Evolutionary conservation across 1,139 yeast genomes (phyloP).

Genomic region (Yamadazyma taylorii): DNA sequence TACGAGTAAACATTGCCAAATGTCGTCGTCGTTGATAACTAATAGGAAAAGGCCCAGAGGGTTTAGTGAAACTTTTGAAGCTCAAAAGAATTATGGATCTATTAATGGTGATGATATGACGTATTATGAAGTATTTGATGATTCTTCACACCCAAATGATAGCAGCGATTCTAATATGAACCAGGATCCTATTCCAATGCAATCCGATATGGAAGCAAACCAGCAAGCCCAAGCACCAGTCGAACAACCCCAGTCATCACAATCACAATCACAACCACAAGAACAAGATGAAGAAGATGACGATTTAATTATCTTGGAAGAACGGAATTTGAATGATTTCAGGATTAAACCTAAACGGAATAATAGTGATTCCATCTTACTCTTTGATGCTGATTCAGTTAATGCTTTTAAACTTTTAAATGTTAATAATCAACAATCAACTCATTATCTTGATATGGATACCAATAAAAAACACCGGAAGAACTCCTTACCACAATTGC

Average conservation of each 20-base stretch:
- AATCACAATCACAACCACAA: too few species aligned
- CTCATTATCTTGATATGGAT: conserved; percentile 12
- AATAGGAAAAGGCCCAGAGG: conserved; percentile 51
- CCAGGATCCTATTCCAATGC: conserved; percentile 3
- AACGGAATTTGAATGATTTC: conserved; percentile 26
- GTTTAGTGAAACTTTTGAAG: conserved; percentile 41
- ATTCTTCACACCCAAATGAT: conserved; percentile 5
- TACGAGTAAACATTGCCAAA: conserved; percentile 7
- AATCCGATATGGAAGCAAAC: too few species aligned
- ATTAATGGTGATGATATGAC: conserved; percentile 3
- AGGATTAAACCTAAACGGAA: conserved; percentile 27
- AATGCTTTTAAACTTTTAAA: conserved; percentile 49
- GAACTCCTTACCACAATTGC: conserved; percentile 69
- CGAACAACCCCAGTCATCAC: too few species aligned
- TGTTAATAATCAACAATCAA: conserved; percentile 22
- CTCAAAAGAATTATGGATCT: conserved; percentile 4
- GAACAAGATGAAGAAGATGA: conserved; percentile 31
- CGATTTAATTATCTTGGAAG: conserved; percentile 38
- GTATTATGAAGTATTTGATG: conserved; percentile 2
- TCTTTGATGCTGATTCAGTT: conserved; percentile 40
- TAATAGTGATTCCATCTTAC: conserved; percentile 40
- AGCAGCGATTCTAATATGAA: conserved; percentile 5
- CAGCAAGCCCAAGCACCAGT: too few species aligned
- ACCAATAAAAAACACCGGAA: conserved; percentile 57
- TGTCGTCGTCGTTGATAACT: conserved; percentile 38